These are phyloP conservation scores for Saccharomyces mikatae DNA, from an alignment of 805 yeast genomes.

Conservation along the genomic window DNA sequence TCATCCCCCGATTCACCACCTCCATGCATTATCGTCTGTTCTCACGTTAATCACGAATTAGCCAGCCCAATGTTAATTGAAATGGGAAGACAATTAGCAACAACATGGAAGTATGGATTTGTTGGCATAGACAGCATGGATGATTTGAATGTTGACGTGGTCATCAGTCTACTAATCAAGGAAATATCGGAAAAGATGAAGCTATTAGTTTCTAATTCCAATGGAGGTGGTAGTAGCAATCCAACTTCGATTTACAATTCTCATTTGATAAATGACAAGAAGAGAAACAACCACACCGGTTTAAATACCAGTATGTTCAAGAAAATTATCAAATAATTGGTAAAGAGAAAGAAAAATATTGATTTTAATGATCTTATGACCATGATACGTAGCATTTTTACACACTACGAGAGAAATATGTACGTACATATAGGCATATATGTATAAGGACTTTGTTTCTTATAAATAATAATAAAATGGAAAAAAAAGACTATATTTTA, in stretches of 20 bases:
- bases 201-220: constrained; percentile 3
- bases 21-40: constrained; percentile 60
- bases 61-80: constrained; percentile 54
- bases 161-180: constrained; percentile 47
- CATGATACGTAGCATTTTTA: neutral
- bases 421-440: neutral
- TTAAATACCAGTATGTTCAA: constrained; percentile 2
- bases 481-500: constrained; percentile 1
- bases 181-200: constrained; percentile 47
- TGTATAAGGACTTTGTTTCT: neutral
- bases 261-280: neutral
- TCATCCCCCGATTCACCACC: constrained; percentile 43
- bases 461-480: neutral
- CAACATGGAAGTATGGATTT: constrained; percentile 58
- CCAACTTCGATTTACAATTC: neutral
- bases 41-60: constrained; percentile 49
- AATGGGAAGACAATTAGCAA: constrained; percentile 50
- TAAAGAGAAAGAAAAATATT: neutral
- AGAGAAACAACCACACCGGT: neutral
- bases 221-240: neutral
- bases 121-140: constrained; percentile 49
- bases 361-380: neutral
- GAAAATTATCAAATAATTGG: constrained; percentile 5
- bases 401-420: neutral
- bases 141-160: constrained; percentile 47